Evolutionary conservation across 2,329 filamentous ascomycete species (phyloP), one percentile per base, ranked within the genome.

Genomic region (Fusarium siculi): DNA sequence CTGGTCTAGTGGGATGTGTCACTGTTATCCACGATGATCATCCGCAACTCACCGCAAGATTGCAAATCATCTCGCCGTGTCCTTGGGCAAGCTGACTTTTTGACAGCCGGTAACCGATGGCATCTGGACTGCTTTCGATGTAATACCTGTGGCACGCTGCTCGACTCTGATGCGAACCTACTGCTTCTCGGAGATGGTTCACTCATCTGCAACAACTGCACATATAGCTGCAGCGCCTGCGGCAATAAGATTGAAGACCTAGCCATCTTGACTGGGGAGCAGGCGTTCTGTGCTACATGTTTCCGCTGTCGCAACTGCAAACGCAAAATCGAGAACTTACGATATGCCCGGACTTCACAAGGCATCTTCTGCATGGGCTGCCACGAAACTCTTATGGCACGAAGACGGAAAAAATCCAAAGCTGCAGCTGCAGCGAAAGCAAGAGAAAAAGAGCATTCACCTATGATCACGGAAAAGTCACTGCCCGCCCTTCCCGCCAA

Each of bases 341-440:
- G 96, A 81, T 99, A 98, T 90, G 96, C 96, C 61, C 91, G 96
- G 79, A 99, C 96, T 3, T 98, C 96, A 12, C 96, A 98, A 83
- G 96, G 96, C 68, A 99, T 99, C 77, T 98, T 99, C 81, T 99
- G 96, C 85, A 99, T 99, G 96, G 95, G 92, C 79, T 99, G 96
- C 81, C 96, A 99, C 80, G 96, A 99, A 83, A 96, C 94, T 34
- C 85, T 99, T 59, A 98, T 98, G 95, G 94, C 96, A 55, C 89
- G 96, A 72, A 89, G 96, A 73, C 90, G 94, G 79, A 98, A 98
- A 84, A 95, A 94, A 82, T 92, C 92, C 43, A 95, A 94, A 82
- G 89, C 91, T 58, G 87, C 88, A 46, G 87, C 88, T 2, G 79
- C 81, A 23, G 87, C 88, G 54, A 91, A 91, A 77, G 83, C 87